Base-by-base conservation (phyloP, 176 grass and related monocot genomes). In the Cenchrus americanus region DNA sequence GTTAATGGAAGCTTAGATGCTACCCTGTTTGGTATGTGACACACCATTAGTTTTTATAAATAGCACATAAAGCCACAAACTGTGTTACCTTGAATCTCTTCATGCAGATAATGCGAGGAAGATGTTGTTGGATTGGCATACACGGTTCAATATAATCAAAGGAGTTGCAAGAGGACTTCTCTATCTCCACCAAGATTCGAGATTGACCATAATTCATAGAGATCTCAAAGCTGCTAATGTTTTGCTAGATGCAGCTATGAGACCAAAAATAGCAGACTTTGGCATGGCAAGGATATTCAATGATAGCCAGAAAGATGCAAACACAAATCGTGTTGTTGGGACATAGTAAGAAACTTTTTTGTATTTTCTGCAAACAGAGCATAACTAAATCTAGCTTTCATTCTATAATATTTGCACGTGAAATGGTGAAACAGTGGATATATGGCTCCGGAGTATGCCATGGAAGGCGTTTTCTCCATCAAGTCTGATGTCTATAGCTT, bases 401-500 rank as follows among this genome's bases (percentile, higher is more conserved):
- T 41, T 34, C 4, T 17, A 32, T 54, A 74, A 71, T 17, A 71
- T 55, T 0, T 71, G 10, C 13, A 61, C 7, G 0, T 15, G 4
- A 79, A 77, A 43, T 85, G 5, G 24, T 46, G 1, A 46, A 59
- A 7, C 26, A 86, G 82, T 71, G 82, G 87, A 19, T 86, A 90
- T 13, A 90, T 90, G 83, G 79, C 88, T 9, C 83, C 78, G 11
- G 88, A 90, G 30, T 86, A 90, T 62, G 83, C 83, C 47, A 90
- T 90, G 83, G 88, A 90, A 72, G 88, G 83, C 1, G 34, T 72
- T 7, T 90, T 86, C 43, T 90, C 88, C 11, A 41, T 82, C 8
- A 90, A 90, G 80, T 70, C 87, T 19, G 77, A 90, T 78, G 83
- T 82, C 17, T 90, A 86, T 70, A 90, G 88, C 50, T 86, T 90